phyloP scores from a whole-genome alignment of 2,329 filamentous ascomycete species.

The Metarhizium anisopliae region DNA sequence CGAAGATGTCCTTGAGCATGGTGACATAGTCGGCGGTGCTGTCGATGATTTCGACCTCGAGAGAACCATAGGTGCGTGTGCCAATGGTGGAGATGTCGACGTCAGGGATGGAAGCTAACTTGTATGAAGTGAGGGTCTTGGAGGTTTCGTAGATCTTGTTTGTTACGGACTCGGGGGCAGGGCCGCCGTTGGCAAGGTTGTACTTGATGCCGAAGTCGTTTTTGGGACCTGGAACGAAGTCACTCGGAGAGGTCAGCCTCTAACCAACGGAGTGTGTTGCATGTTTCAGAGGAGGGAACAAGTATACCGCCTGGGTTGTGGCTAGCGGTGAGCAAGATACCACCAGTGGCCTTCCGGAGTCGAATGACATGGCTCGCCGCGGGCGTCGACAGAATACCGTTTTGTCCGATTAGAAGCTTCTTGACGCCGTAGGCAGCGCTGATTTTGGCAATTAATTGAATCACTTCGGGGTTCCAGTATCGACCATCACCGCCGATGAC shows the following conservation, averaged over 20 bases:
- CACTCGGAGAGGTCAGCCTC: not conserved
- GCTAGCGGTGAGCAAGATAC: slow-evolving; percentile 92
- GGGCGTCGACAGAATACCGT: slow-evolving; percentile 93
- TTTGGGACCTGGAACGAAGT: slow-evolving; percentile 56
- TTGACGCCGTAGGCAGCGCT: slow-evolving; percentile 95
- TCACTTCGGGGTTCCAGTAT: slow-evolving; percentile 94
- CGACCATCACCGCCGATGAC: slow-evolving; percentile 97
- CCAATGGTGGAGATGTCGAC: slow-evolving; percentile 79
- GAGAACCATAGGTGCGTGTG: slow-evolving; percentile 69
- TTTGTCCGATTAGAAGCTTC: slow-evolving; percentile 93
- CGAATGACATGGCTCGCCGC: slow-evolving; percentile 94
- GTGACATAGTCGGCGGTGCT: slow-evolving; percentile 84
- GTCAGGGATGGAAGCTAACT: slow-evolving; percentile 78
- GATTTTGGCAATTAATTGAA: slow-evolving; percentile 96
- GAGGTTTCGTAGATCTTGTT: slow-evolving; percentile 96
- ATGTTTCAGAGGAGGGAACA: not conserved
- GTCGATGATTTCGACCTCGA: slow-evolving; percentile 94
- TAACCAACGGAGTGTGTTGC: not conserved
- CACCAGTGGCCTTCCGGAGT: slow-evolving; percentile 88
- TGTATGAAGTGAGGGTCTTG: slow-evolving; percentile 85
- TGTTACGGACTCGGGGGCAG: slow-evolving; percentile 90
- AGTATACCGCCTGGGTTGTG: slow-evolving; percentile 91
- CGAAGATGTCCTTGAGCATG: slow-evolving; percentile 98
- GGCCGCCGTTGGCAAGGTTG: slow-evolving; percentile 93
- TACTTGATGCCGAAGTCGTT: slow-evolving; percentile 99